Conservation (phyloP, 768 basidiomycete species). For the Podaxis sp. region DNA sequence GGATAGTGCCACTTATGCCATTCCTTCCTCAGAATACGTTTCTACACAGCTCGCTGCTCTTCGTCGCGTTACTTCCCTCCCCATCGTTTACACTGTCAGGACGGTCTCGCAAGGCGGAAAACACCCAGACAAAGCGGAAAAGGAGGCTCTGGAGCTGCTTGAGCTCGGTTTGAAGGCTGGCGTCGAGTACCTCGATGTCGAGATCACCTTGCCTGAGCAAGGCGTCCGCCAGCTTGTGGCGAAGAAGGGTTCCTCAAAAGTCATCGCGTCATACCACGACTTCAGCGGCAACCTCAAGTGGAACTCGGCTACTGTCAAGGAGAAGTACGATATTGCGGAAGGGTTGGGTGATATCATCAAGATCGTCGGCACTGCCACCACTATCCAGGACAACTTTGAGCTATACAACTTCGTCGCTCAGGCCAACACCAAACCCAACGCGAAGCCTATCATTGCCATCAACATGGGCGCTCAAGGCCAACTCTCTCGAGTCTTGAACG, state of each 20-base stretch:
- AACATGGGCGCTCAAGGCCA: constrained; percentile 93
- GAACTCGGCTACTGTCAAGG: constrained; percentile 63
- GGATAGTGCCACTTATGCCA: constrained; percentile 47
- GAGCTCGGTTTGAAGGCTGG: constrained; percentile 78
- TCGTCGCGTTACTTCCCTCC: constrained; percentile 74
- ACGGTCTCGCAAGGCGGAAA: constrained; percentile 88
- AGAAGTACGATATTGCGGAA: constrained; percentile 67
- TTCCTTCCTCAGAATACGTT: constrained; percentile 74
- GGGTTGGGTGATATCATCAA: constrained; percentile 87
- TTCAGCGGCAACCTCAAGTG: constrained; percentile 86
- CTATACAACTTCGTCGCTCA: constrained; percentile 70
- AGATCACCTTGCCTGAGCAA: constrained; percentile 71
- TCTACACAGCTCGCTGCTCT: constrained; percentile 77
- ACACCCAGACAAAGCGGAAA: constrained; percentile 77
- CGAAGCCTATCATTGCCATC: constrained; percentile 90
- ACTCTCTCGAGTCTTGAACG: constrained; percentile 85
- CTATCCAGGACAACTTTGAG: constrained; percentile 74
- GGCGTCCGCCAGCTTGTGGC: constrained; percentile 56
- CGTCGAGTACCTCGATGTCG: constrained; percentile 92
- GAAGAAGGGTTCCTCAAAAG: constrained; percentile 69
- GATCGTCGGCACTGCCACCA: constrained; percentile 82
- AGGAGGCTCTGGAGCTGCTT: constrained; percentile 74
- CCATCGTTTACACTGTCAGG: constrained; percentile 90
- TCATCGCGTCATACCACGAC: constrained; percentile 96
- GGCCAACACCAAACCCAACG: constrained; percentile 36